A percentile compares a stretch with the other conserved stretches of the same genome.
phyloP scores from a whole-genome alignment of 1,284 basidiomycete species.

The Ceratobasidium sp. region DNA sequence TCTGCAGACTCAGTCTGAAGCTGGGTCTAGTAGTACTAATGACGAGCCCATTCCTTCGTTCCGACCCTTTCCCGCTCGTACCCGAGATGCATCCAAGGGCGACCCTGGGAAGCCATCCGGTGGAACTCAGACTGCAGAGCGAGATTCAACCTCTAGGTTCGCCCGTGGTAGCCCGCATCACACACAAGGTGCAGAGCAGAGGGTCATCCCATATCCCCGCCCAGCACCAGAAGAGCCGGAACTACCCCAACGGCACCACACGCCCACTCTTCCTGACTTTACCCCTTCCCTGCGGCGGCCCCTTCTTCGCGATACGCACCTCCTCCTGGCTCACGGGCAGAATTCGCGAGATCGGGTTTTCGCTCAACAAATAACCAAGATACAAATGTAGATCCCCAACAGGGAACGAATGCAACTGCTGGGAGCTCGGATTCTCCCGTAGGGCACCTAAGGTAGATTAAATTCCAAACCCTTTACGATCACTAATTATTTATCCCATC shows the following conservation, averaged over 20 bases:
- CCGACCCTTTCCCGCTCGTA: constrained; percentile 17
- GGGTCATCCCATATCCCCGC: not conserved
- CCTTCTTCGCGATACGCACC: constrained; percentile 8
- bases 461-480: not conserved
- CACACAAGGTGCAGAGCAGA: not conserved
- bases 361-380: not conserved
- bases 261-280: not conserved
- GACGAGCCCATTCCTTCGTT: not conserved
- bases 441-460: not conserved
- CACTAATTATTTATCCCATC: not conserved
- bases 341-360: not conserved
- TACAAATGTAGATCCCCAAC: not conserved
- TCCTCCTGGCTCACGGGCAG: not conserved
- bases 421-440: not conserved
- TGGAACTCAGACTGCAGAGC: not conserved
- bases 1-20: not conserved
- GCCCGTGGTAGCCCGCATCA: not conserved
- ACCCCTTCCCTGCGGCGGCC: constrained; percentile 9
- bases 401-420: not conserved
- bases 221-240: not conserved
- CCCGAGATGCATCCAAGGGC: not conserved
- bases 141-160: not conserved
- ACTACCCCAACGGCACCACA: not conserved
- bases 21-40: too few species aligned
- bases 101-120: not conserved